Percentiles rank a stretch among this genome's conserved stretches.
Conservation (phyloP, 495 filamentous ascomycete species). For the Venustampulla echinocandica region DNA sequence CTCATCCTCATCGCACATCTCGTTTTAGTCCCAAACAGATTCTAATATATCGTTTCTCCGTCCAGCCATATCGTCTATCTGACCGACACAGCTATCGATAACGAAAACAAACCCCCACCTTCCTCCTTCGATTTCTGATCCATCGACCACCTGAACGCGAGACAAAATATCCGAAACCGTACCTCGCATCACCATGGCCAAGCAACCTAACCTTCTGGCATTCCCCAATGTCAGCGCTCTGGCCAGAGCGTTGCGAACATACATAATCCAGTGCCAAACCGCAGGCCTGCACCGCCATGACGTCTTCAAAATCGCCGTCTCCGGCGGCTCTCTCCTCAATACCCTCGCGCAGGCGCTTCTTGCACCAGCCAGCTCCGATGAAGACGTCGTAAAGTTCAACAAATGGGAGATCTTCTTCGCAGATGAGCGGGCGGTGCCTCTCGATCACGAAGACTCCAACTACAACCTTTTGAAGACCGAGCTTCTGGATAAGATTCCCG, state of each 20-base stretch:
- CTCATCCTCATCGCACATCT: neutral
- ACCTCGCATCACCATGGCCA: conserved; percentile 42
- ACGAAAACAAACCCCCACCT: conserved; percentile 2
- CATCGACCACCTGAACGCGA: neutral
- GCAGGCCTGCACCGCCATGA: conserved; percentile 68
- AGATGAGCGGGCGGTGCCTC: conserved; percentile 89
- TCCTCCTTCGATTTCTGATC: neutral
- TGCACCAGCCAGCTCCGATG: conserved; percentile 44
- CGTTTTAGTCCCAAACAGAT: neutral
- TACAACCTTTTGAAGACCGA: conserved; percentile 81
- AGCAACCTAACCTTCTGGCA: conserved; percentile 77
- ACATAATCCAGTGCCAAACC: conserved; percentile 71
- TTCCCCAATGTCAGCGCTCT: conserved; percentile 61
- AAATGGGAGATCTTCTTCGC: conserved; percentile 99
- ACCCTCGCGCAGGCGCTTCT: conserved; percentile 76
- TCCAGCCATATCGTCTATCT: too few species aligned
- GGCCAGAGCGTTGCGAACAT: conserved; percentile 64
- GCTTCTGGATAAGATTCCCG: conserved; percentile 77
- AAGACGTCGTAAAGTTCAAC: conserved; percentile 61
- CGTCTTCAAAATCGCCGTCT: conserved; percentile 84
- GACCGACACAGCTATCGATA: conserved; percentile 7
- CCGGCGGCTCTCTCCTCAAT: conserved; percentile 85
- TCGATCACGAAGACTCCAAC: conserved; percentile 89
- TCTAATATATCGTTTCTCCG: neutral
- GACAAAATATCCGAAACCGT: neutral